These are phyloP conservation scores for Claviceps capensis DNA, from an alignment of 2,329 filamentous ascomycete genomes.

Conservation along the genomic window DNA sequence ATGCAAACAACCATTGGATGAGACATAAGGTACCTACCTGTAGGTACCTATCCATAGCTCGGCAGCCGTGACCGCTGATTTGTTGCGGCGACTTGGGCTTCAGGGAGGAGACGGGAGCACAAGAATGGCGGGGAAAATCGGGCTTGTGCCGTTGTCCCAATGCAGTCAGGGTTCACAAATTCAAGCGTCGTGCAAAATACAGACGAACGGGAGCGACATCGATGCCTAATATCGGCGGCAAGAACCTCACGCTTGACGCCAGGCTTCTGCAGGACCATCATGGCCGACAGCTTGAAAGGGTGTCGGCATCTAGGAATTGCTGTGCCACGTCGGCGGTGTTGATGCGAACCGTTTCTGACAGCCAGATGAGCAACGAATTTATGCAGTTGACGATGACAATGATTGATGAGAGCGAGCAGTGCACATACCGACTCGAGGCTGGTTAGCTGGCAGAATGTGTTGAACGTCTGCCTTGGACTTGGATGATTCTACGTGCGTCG, in stretches of 20 bases:
- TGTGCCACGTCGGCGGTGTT: constrained; percentile 17
- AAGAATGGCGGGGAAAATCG: not conserved
- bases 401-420: not conserved
- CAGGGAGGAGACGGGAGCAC: not conserved
- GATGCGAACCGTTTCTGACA: constrained; percentile 14
- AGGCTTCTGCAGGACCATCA: not conserved
- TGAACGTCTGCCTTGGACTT: constrained; percentile 15
- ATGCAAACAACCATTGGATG: no score
- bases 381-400: no score
- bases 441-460: constrained; percentile 16
- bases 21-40: no score
- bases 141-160: no score
- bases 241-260: not conserved
- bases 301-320: constrained; percentile 21
- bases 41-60: no score
- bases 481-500: constrained; percentile 13
- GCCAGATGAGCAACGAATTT: not conserved
- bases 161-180: no score
- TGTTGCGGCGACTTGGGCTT: not conserved
- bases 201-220: no score
- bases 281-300: constrained; percentile 9
- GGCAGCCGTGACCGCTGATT: not conserved
- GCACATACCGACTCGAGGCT: constrained; percentile 14
- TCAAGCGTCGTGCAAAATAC: no score
- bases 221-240: no score